Conservation (phyloP, 106 monocot species). For the Triglochin maritima region DNA sequence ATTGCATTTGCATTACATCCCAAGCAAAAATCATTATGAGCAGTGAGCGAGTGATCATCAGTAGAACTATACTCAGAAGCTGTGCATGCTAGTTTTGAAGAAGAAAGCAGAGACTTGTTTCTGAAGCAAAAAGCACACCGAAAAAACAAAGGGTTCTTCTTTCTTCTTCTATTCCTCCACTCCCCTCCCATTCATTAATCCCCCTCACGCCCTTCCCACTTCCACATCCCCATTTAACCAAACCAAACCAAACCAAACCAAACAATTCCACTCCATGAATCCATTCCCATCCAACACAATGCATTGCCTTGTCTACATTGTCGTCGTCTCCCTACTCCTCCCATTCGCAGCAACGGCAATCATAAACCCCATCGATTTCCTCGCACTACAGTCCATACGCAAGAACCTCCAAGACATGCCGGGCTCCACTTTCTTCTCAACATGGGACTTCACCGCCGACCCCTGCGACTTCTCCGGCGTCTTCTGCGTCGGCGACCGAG, state of each 20-base stretch:
- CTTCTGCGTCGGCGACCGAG: slow-evolving; percentile 10
- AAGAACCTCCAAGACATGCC: slow-evolving; percentile 9
- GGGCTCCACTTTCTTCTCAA: slow-evolving; percentile 13
- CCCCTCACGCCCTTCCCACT: not conserved
- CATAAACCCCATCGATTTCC: slow-evolving; percentile 19
- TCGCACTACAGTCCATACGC: slow-evolving; percentile 12
- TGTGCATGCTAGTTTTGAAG: not conserved
- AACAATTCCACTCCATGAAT: not conserved
- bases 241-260: not conserved
- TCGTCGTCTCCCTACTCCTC: not conserved
- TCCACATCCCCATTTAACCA: not conserved
- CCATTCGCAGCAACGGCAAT: not conserved
- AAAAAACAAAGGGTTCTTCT: not conserved
- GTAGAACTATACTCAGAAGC: not conserved
- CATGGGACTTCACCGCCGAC: slow-evolving; percentile 26
- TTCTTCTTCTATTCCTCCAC: too few relatives aligned
- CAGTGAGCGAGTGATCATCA: not conserved
- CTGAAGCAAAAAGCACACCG: not conserved
- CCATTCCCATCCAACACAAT: not conserved
- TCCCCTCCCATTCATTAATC: not conserved
- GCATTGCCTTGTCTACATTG: not conserved
- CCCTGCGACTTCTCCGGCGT: slow-evolving; percentile 27
- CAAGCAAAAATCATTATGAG: not conserved
- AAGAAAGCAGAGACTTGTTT: not conserved
- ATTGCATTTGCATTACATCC: not conserved